These are phyloP conservation scores for Adansonia gregorii DNA, from an alignment of 441 rosid species.

Conservation along the genomic window DNA sequence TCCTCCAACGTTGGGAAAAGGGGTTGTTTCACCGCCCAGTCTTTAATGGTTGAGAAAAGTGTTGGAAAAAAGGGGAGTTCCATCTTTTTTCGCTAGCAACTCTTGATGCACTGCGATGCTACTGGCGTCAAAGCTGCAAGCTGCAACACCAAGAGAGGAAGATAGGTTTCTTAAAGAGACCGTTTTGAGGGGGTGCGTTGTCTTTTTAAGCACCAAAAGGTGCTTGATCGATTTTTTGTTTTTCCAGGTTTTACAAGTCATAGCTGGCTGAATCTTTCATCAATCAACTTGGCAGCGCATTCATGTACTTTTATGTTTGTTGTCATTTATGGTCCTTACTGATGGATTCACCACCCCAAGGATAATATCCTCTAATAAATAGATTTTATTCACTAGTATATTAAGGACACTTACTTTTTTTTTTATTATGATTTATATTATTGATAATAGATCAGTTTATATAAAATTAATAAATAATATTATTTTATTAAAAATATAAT, in stretches of 20 bases:
- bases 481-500: too few species aligned
- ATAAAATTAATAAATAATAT: too few species aligned
- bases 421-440: too few species aligned
- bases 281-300: neutral
- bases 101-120: too few species aligned
- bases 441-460: too few species aligned
- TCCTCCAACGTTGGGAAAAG: constrained; percentile 38
- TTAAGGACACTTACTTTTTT: too few species aligned
- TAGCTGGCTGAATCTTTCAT: neutral
- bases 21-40: constrained; percentile 23
- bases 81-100: neutral
- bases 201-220: neutral
- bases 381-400: too few species aligned
- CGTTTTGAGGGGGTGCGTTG: neutral
- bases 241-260: neutral
- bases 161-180: neutral
- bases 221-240: neutral
- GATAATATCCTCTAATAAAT: too few species aligned
- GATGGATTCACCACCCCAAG: too few species aligned
- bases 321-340: too few species aligned
- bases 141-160: too few species aligned
- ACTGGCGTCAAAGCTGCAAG: neutral
- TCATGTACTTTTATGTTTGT: too few species aligned
- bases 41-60: neutral
- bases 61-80: constrained; percentile 8